phyloP scores from a whole-genome alignment of 371 early-diverging fungal species.

The Globomyces sp. region DNA sequence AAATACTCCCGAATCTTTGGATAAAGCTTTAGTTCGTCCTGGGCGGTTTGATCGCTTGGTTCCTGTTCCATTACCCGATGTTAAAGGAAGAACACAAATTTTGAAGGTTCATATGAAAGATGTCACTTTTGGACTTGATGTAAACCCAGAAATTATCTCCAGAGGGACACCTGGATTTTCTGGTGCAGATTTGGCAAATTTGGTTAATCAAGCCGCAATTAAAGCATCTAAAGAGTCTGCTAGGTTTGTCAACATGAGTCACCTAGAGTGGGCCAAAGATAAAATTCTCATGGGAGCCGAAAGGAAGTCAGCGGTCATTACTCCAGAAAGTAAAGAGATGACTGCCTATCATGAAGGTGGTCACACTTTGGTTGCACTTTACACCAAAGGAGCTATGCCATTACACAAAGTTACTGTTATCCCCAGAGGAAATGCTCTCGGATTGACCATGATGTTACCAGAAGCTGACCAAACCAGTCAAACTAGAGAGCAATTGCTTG shows the following conservation, averaged over 20 bases:
- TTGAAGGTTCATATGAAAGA: slow-evolving; percentile 86
- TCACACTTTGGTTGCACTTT: slow-evolving; percentile 92
- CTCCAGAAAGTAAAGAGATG: slow-evolving; percentile 77
- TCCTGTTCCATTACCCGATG: slow-evolving; percentile 95
- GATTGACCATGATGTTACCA: slow-evolving; percentile 92
- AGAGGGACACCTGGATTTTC: slow-evolving; percentile 98
- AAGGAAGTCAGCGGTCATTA: slow-evolving; percentile 85
- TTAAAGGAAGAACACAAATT: slow-evolving; percentile 91
- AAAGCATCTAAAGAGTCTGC: slow-evolving; percentile 80
- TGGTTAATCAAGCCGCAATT: slow-evolving; percentile 95
- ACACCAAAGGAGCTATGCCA: slow-evolving; percentile 95
- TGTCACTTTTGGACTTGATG: slow-evolving; percentile 59
- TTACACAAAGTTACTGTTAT: slow-evolving; percentile 98
- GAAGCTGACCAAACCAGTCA: slow-evolving; percentile 88
- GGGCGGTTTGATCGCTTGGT: slow-evolving; percentile 98
- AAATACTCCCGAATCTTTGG: slow-evolving; percentile 97
- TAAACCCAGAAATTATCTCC: slow-evolving; percentile 82
- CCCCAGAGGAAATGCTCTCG: slow-evolving; percentile 90
- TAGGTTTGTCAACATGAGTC: slow-evolving; percentile 65
- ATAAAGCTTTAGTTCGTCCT: slow-evolving; percentile 95
- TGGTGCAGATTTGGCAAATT: slow-evolving; percentile 96
- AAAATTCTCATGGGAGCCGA: slow-evolving; percentile 98
- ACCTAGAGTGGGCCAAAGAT: slow-evolving; percentile 96
- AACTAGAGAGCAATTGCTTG: slow-evolving; percentile 79
- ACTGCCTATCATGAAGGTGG: slow-evolving; percentile 99